Conservation (phyloP, 2,329 filamentous ascomycete genomes). For the Aspergillus flavus region DNA sequence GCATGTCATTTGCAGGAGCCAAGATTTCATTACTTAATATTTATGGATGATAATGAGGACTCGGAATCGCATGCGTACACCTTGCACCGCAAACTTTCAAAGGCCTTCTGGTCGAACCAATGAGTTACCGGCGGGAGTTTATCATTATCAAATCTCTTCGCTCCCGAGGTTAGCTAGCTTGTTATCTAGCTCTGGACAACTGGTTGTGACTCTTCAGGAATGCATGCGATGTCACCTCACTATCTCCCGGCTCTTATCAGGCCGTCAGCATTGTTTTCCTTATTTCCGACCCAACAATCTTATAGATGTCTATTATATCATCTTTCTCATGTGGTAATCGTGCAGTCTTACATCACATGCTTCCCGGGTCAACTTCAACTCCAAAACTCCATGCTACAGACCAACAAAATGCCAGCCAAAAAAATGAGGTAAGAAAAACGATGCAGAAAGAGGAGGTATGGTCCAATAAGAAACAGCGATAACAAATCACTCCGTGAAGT, state of each 20-base stretch:
- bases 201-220: background rate
- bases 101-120: background rate
- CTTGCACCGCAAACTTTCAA: conserved; percentile 3
- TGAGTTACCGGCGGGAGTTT: background rate
- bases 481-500: conserved; percentile 43
- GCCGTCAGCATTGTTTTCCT: background rate
- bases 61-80: conserved; percentile 5
- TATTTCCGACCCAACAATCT: background rate
- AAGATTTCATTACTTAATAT: conserved; percentile 16
- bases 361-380: conserved; percentile 17
- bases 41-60: conserved; percentile 6
- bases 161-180: background rate
- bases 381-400: conserved; percentile 31
- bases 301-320: background rate
- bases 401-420: background rate
- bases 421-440: background rate
- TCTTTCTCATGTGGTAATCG: background rate
- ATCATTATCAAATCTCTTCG: conserved; percentile 13
- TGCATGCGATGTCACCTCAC: conserved; percentile 8
- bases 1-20: conserved; percentile 6
- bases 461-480: conserved; percentile 3
- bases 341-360: background rate
- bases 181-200: background rate
- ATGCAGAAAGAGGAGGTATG: conserved; percentile 2
- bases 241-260: background rate